Evolutionary conservation across 371 early-diverging fungal genomes (phyloP), one percentile per base, ranked within the genome.

Genomic region (Mucor plumbeus): DNA sequence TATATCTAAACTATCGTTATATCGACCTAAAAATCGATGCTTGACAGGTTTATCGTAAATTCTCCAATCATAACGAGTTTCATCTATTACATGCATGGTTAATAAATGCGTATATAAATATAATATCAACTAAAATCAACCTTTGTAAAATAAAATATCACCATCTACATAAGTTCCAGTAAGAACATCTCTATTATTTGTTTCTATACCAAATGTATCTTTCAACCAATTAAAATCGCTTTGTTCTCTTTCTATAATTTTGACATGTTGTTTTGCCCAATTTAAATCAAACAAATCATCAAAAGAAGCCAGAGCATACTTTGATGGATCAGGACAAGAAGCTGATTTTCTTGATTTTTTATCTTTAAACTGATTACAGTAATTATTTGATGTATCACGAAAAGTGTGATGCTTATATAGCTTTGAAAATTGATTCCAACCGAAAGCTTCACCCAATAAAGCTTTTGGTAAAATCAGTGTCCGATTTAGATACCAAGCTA

Each of bases 361-460:
- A 40, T 48, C 40, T 59, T 63, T 61, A 10, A 66, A 68, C 40
- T 38, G 65, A n/a, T 47, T 59, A 56, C 68, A 67, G 35, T 35
- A 55, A 21, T 35, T 9, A 41, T 64, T 43, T 26, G 33, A 43
- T 56, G 64, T 61, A 15, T 71, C 81, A 55, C 77, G 79, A 59
- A 78, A n/a, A n/a, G 54, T 72, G 38, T 84, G 84, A 15, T 81
- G 81, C 6, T 72, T 59, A 8, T 78, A 68, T 7, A 84, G 63
- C 56, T 71, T 76, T 35, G 65, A 69, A 59, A 79, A 78, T 10
- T 64, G 64, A 53, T 72, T 76, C 84, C 84, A 84, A 14, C 81
- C 81, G 72, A 84, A 84, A 4, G 80, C 73, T 59, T 81, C 79
- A 17, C 89, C 89, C 38, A 89, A 61, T 19, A 85, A 62, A 10